Percentiles rank a stretch among this genome's conserved stretches.
phyloP scores from a whole-genome alignment of 306 rosid genomes.

The Neltuma alba region DNA sequence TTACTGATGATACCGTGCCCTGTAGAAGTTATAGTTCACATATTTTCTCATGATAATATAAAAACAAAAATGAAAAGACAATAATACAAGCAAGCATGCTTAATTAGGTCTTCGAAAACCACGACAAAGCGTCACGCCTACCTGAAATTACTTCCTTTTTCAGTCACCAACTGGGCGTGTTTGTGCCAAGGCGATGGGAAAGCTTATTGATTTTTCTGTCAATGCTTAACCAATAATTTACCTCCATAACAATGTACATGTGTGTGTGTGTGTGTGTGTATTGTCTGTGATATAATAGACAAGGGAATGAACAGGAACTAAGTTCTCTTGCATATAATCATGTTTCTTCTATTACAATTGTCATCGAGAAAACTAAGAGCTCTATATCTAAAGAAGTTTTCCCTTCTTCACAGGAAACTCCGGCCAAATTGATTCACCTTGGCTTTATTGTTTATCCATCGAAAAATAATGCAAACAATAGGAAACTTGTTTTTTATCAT shows the following conservation, averaged over 20 bases:
- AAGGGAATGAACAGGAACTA: not conserved
- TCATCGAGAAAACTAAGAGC: not conserved
- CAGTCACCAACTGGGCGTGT: not conserved
- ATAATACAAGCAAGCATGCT: not conserved
- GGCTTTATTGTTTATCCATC: constrained; percentile 7
- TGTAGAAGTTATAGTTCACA: not conserved
- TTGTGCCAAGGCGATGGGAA: not conserved
- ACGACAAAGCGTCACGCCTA: not conserved
- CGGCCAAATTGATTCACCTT: not conserved
- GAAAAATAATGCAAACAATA: not conserved
- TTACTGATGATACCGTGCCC: not conserved
- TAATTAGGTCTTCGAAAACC: not conserved
- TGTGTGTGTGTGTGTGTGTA: no score
- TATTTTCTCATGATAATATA: not conserved
- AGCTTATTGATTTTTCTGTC: no score
- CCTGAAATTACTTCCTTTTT: not conserved
- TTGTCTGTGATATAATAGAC: not conserved
- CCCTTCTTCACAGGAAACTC: constrained; percentile 25
- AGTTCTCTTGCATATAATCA: not conserved
- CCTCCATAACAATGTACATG: no score
- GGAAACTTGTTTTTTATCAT: not conserved
- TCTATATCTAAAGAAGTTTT: not conserved
- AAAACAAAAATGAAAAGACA: not conserved
- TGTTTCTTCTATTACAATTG: constrained; percentile 2
- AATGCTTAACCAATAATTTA: not conserved